Evolutionary conservation across 2,329 filamentous ascomycete species (phyloP).

Genomic region (Aspergillus sp.): DNA sequence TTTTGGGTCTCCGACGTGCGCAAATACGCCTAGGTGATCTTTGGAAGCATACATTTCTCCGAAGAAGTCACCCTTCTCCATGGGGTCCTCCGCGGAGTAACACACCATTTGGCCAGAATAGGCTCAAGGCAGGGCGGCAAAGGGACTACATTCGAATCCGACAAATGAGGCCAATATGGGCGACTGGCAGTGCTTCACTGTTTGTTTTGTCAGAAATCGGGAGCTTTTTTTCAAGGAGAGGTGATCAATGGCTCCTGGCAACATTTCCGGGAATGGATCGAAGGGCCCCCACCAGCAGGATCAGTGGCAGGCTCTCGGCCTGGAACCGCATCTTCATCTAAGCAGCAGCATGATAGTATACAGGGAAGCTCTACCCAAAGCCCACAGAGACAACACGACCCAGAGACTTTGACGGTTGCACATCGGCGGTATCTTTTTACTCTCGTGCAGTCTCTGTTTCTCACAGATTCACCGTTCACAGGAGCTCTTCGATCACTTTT

Average conservation of each 20-base stretch:
- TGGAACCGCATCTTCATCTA: slow-evolving; percentile 30
- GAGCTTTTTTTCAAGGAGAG: slow-evolving; percentile 80
- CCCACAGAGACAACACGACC: slow-evolving; percentile 55
- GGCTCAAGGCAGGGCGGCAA: slow-evolving; percentile 58
- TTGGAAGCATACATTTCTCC: slow-evolving; percentile 78
- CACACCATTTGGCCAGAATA: slow-evolving; percentile 55
- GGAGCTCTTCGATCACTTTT: slow-evolving; percentile 33
- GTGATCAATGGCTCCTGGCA: slow-evolving; percentile 78
- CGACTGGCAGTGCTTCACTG: slow-evolving; percentile 77
- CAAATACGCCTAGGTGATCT: slow-evolving; percentile 79
- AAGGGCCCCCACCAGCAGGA: slow-evolving; percentile 28
- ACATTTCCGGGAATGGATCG: slow-evolving; percentile 72
- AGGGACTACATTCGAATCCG: slow-evolving; percentile 60
- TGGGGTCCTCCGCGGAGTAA: slow-evolving; percentile 60
- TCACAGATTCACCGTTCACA: slow-evolving; percentile 39
- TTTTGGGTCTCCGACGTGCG: slow-evolving; percentile 77
- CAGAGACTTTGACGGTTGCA: slow-evolving; percentile 75
- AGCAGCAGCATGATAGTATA: not conserved
- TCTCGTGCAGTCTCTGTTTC: slow-evolving; percentile 47
- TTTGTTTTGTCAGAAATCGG: slow-evolving; percentile 88
- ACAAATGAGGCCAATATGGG: slow-evolving; percentile 80
- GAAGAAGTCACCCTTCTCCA: slow-evolving; percentile 71
- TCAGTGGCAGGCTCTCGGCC: slow-evolving; percentile 31
- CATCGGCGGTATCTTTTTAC: slow-evolving; percentile 72
- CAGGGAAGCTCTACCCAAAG: no score